phyloP scores from a whole-genome alignment of 2,329 filamentous ascomycete species.

The Clathrospora elynae region DNA sequence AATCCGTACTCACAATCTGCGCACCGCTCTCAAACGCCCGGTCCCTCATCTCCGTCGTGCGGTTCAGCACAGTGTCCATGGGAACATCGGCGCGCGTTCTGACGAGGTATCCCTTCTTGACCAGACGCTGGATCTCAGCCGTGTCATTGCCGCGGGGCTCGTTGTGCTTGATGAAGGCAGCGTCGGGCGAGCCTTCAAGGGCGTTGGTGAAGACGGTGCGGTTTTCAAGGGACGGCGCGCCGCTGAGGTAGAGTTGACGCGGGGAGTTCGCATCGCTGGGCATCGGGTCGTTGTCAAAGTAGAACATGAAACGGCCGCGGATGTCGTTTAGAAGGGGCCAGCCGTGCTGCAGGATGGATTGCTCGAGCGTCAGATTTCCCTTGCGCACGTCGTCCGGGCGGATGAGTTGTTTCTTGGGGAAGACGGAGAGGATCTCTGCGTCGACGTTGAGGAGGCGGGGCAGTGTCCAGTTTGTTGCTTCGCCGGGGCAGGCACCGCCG shows the following conservation, averaged over 20 bases:
- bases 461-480: slow-evolving; percentile 53
- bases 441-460: slow-evolving; percentile 53
- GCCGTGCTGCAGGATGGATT: slow-evolving; percentile 54
- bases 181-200: slow-evolving; percentile 52
- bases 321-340: slow-evolving; percentile 56
- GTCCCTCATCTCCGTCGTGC: slow-evolving; percentile 52
- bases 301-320: slow-evolving; percentile 56
- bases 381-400: slow-evolving; percentile 55
- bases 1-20: slow-evolving; percentile 58
- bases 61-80: slow-evolving; percentile 50
- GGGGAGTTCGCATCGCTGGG: slow-evolving; percentile 31
- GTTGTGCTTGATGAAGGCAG: slow-evolving; percentile 59
- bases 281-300: slow-evolving; percentile 57
- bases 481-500: slow-evolving; percentile 48
- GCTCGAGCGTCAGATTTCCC: slow-evolving; percentile 52
- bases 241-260: slow-evolving; percentile 49
- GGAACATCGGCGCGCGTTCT: slow-evolving; percentile 56
- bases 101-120: slow-evolving; percentile 57
- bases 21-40: slow-evolving; percentile 54
- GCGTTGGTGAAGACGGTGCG: slow-evolving; percentile 58
- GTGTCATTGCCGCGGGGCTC: slow-evolving; percentile 47
- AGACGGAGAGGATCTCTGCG: slow-evolving; percentile 54
- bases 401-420: slow-evolving; percentile 51
- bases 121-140: slow-evolving; percentile 52
- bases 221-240: slow-evolving; percentile 49